These are phyloP conservation scores for Tremella mesenterica DNA, from an alignment of 768 basidiomycete genomes.

Conservation along the genomic window DNA sequence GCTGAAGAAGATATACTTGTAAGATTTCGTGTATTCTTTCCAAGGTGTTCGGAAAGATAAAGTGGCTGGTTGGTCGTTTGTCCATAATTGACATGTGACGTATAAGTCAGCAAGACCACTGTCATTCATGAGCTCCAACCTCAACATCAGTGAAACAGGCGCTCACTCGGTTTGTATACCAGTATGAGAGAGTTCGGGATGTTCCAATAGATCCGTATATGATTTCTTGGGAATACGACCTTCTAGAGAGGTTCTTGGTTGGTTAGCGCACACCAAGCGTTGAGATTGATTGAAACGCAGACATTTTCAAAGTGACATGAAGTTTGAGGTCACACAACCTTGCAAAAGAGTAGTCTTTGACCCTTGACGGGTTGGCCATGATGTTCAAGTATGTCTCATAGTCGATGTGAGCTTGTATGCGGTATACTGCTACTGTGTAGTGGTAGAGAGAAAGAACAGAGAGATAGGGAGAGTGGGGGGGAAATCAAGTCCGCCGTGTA, in stretches of 20 bases:
- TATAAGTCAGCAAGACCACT: slow-evolving; percentile 87
- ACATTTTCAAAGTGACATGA: slow-evolving; percentile 57
- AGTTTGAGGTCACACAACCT: slow-evolving; percentile 79
- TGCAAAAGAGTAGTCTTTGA: slow-evolving; percentile 81
- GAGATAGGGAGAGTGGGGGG: no score
- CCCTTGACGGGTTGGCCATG: slow-evolving; percentile 21
- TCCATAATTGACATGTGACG: slow-evolving; percentile 81
- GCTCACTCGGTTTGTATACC: slow-evolving; percentile 60
- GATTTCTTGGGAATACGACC: slow-evolving; percentile 63
- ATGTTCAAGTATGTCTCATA: background rate
- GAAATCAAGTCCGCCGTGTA: no score
- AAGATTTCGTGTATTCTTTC: slow-evolving; percentile 78
- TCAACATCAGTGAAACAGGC: slow-evolving; percentile 15
- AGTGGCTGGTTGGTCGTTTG: slow-evolving; percentile 86
- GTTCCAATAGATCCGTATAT: slow-evolving; percentile 71
- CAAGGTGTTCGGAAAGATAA: slow-evolving; percentile 85
- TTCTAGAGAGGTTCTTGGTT: slow-evolving; percentile 51
- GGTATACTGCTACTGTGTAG: no score
- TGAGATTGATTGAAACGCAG: slow-evolving; percentile 8
- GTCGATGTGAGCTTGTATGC: background rate
- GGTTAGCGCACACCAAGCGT: background rate
- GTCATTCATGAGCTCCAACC: background rate
- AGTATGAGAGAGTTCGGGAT: slow-evolving; percentile 71
- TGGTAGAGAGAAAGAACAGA: no score
- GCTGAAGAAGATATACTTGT: slow-evolving; percentile 52